Conservation (phyloP, 225 moss, liverwort and hornwort genomes). For the Climacium dendroides region DNA sequence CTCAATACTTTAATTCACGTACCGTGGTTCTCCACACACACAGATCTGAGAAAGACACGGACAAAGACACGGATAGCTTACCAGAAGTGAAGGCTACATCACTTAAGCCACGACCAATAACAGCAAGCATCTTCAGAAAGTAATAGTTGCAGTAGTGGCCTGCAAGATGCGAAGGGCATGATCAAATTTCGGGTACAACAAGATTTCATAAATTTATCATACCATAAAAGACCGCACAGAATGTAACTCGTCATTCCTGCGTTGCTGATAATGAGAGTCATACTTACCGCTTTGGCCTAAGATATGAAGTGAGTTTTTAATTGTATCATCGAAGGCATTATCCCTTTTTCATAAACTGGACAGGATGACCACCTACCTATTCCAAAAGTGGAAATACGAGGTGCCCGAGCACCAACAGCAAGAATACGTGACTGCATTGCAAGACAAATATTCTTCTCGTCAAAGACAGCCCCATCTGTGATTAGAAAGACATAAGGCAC, state of each 20-base stretch:
- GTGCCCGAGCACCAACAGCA: conserved; percentile 39
- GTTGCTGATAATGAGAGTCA: background rate
- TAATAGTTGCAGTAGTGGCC: conserved; percentile 75
- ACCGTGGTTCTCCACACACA: background rate
- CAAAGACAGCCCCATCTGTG: conserved; percentile 61
- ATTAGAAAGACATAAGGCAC: conserved; percentile 63
- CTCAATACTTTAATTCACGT: background rate
- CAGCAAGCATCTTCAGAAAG: conserved; percentile 79
- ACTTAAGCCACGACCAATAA: conserved; percentile 65
- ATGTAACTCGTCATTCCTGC: background rate
- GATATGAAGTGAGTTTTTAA: background rate
- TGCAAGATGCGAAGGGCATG: conserved; percentile 1
- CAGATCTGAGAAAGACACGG: background rate
- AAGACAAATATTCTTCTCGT: conserved; percentile 58
- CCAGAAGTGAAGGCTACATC: conserved; percentile 65
- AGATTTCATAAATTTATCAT: background rate
- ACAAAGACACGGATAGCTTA: background rate
- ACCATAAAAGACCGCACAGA: background rate
- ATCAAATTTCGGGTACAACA: background rate
- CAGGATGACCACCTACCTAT: conserved; percentile 16
- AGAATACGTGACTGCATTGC: conserved; percentile 34
- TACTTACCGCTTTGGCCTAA: background rate
- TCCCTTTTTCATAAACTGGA: background rate
- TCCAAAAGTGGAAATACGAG: conserved; percentile 70
- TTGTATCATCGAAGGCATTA: background rate